Evolutionary conservation across 257 asterid genomes (phyloP).

Genomic region (Salvia rosmarinus): DNA sequence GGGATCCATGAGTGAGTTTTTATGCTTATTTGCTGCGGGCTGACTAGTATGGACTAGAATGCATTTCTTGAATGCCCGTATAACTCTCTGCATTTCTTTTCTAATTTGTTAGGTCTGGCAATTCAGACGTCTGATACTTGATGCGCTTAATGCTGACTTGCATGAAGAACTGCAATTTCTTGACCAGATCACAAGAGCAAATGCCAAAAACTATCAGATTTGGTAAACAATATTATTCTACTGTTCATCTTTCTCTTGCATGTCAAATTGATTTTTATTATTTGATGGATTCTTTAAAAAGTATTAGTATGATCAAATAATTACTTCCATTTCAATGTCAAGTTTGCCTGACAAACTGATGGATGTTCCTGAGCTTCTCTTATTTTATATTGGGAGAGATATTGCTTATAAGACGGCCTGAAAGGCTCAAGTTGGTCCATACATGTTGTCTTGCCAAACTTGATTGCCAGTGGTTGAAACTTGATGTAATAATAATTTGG

Average conservation of each 20-base stretch:
- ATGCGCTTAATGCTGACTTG: slow-evolving; percentile 64
- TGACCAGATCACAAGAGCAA: slow-evolving; percentile 58
- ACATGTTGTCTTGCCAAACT: too few species aligned
- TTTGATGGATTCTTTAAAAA: slow-evolving; percentile 20
- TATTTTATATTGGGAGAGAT: neutral
- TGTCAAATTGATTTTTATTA: slow-evolving; percentile 11
- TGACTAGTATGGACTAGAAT: slow-evolving; percentile 18
- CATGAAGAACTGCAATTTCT: slow-evolving; percentile 69
- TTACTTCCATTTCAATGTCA: neutral
- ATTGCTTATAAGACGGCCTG: neutral
- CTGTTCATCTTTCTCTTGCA: neutral
- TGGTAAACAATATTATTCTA: slow-evolving; percentile 52
- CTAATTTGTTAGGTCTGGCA: slow-evolving; percentile 75
- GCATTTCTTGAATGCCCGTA: slow-evolving; percentile 17
- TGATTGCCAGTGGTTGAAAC: too few species aligned
- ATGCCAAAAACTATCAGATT: slow-evolving; percentile 87
- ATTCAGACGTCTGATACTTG: slow-evolving; percentile 88
- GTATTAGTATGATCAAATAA: slow-evolving; percentile 3
- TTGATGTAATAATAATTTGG: neutral
- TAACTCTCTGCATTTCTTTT: slow-evolving; percentile 24
- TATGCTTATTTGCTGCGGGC: neutral
- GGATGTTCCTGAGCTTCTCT: neutral
- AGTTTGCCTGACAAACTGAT: neutral
- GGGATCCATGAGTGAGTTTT: neutral
- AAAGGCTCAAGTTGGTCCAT: too few species aligned